Percentiles rank a stretch among this genome's conserved stretches.
Evolutionary conservation across 1,139 yeast genomes (phyloP).

Genomic region (Debaryomyces sp.): DNA sequence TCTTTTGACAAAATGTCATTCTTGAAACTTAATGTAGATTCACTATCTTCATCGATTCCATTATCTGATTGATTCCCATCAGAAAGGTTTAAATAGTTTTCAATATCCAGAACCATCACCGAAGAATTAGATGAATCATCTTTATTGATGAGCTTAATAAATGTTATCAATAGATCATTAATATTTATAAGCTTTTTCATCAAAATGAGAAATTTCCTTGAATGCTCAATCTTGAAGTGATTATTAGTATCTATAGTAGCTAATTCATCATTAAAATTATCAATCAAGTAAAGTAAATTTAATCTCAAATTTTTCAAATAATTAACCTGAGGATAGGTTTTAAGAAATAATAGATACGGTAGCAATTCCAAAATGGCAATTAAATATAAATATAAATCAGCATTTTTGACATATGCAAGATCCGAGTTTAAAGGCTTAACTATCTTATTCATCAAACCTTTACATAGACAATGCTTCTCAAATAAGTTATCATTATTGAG

Average conservation of each 20-base stretch:
- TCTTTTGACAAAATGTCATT: conserved; percentile 38
- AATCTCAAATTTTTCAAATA: conserved; percentile 33
- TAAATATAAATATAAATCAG: conserved; percentile 35
- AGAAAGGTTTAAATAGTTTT: conserved; percentile 22
- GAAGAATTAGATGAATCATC: conserved; percentile 21
- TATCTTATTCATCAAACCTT: conserved; percentile 23
- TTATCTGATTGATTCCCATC: not conserved
- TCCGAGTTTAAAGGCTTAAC: conserved; percentile 25
- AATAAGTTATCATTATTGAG: conserved; percentile 18
- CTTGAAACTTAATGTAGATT: conserved; percentile 21
- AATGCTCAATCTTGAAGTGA: conserved; percentile 26
- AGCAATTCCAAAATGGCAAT: conserved; percentile 36
- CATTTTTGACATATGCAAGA: conserved; percentile 14
- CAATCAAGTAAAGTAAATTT: conserved; percentile 35
- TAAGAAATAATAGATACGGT: conserved; percentile 36
- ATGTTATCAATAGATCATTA: conserved; percentile 41
- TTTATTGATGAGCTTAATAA: conserved; percentile 33
- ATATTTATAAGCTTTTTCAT: conserved; percentile 40
- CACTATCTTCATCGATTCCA: conserved; percentile 3
- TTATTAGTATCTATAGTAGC: conserved; percentile 17
- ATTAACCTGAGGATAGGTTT: conserved; percentile 25
- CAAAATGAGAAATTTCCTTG: conserved; percentile 36
- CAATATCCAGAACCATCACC: conserved; percentile 35
- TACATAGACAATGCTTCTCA: conserved; percentile 23
- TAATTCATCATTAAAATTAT: conserved; percentile 28